These are phyloP conservation scores for Canavalia gladiata DNA, from an alignment of 306 rosid genomes.

Conservation along the genomic window DNA sequence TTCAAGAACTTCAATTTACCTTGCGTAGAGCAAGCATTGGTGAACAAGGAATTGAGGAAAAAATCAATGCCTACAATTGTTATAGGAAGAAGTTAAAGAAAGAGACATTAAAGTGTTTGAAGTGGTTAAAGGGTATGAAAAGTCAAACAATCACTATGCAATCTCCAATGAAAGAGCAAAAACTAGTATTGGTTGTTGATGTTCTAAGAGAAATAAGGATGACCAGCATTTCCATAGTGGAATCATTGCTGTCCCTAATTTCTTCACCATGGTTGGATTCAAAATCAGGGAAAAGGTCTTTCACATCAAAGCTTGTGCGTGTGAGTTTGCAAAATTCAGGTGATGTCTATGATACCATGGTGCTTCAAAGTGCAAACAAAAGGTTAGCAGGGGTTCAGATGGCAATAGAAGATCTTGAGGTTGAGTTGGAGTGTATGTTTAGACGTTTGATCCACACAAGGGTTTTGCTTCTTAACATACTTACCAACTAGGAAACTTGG, in stretches of 20 bases:
- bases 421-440: constrained; percentile 65
- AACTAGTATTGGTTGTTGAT: constrained; percentile 64
- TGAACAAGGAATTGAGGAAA: constrained; percentile 47
- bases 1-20: constrained; percentile 66
- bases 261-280: constrained; percentile 64
- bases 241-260: constrained; percentile 62
- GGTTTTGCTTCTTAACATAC: constrained; percentile 71
- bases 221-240: constrained; percentile 62
- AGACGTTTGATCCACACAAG: constrained; percentile 76
- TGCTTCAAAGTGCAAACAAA: constrained; percentile 63
- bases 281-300: constrained; percentile 47
- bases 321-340: constrained; percentile 31
- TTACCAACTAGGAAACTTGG: constrained; percentile 48
- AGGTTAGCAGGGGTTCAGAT: constrained; percentile 65
- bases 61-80: constrained; percentile 52
- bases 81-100: constrained; percentile 66
- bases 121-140: constrained; percentile 60
- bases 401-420: constrained; percentile 65
- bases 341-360: constrained; percentile 55
- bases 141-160: constrained; percentile 4
- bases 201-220: constrained; percentile 62
- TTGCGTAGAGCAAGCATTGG: constrained; percentile 54
- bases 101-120: constrained; percentile 66
- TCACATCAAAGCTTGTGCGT: constrained; percentile 53
- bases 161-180: constrained; percentile 42